phyloP scores from a whole-genome alignment of 768 basidiomycete species.

The Rhizopogon vesiculosus region DNA sequence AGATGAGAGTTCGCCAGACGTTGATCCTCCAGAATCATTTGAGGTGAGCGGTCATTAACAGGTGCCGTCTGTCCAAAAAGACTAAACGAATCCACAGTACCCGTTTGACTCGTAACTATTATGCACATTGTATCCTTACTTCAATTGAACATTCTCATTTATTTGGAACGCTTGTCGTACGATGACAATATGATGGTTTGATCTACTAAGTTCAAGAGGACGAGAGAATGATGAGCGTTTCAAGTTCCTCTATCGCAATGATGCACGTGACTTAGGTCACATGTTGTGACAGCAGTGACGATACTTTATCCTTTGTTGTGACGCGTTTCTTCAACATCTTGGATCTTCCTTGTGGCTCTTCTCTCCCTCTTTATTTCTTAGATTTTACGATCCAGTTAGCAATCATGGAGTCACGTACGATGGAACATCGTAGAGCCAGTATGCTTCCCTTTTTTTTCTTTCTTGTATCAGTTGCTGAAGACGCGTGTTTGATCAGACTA shows the following conservation, averaged over 20 bases:
- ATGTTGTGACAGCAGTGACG: conserved; percentile 3
- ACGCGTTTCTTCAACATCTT: conserved; percentile 10
- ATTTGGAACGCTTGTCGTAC: not conserved
- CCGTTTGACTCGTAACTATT: conserved; percentile 55
- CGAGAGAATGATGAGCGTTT: conserved; percentile 1
- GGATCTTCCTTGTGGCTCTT: conserved; percentile 4
- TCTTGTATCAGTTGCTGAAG: conserved; percentile 19
- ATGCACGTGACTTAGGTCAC: too few relatives aligned
- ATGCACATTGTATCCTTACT: conserved; percentile 5
- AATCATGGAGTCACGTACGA: conserved; percentile 60
- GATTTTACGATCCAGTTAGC: conserved; percentile 7
- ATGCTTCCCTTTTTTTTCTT: conserved; percentile 15
- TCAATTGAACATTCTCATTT: conserved; percentile 2
- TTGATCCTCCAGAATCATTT: conserved; percentile 72
- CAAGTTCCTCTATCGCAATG: conserved; percentile 4
- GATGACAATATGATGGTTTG: not conserved
- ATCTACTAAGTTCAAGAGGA: not conserved
- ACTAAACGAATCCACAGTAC: conserved; percentile 47
- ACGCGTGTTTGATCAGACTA: conserved; percentile 59
- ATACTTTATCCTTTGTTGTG: conserved; percentile 9
- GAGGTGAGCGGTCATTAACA: conserved; percentile 52
- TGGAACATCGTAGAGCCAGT: conserved; percentile 75
- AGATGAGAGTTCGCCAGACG: conserved; percentile 68
- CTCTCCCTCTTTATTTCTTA: conserved; percentile 6
- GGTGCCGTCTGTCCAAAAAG: not conserved